Evolutionary conservation across 1,284 basidiomycete genomes (phyloP), one percentile per base, ranked within the genome.

Genomic region (Apiotrichum mycotoxinovorans): DNA sequence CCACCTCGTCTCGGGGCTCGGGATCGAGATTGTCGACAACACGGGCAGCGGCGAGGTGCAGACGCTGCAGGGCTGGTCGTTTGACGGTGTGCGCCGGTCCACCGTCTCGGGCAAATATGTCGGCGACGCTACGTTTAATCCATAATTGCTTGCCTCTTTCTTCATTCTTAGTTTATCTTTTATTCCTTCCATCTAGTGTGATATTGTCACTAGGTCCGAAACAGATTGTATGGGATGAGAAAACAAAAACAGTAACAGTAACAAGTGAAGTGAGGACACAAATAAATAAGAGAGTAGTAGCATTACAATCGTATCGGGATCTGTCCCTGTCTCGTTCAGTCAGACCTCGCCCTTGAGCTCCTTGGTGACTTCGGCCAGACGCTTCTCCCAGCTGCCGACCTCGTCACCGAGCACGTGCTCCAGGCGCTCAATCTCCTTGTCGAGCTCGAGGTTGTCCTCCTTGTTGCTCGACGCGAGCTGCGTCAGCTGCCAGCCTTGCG

Each of bases 331-430:
- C 2, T 11, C 22, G 27, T 66, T n/a, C n/a, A n/a, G n/a, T n/a
- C n/a, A n/a, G n/a, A n/a, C n/a, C n/a, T n/a, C n/a, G 68, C 33
- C 46, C 34, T 37, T 48, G 45, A 77, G 52, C 60, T 76, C 70
- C 17, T 51, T 74, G 52, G 82, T 83, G 41, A 90, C 86, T 56
- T 88, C 85, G 5, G 79, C 80, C 52, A 92, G 75, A 67, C 83
- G 84, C 51, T 73, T 75, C 77, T 90, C 87, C 64, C 91, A 79
- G 53, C 78, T 70, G 37, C 76, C 78, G 42, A 91, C 90, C 77
- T 91, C 89, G 23, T 53, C 59, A 12, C 82, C 53, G 40, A 78
- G 54, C 4, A 70, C 60, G 20, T 42, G 58, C 52, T 75, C 70
- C 26, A 76, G 62, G 23, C 65, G 51, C 56, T 71, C 67, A 56